Evolutionary conservation across 352 stramenopile species (phyloP).

Genomic region (Globisporangium recalcitrans): DNA sequence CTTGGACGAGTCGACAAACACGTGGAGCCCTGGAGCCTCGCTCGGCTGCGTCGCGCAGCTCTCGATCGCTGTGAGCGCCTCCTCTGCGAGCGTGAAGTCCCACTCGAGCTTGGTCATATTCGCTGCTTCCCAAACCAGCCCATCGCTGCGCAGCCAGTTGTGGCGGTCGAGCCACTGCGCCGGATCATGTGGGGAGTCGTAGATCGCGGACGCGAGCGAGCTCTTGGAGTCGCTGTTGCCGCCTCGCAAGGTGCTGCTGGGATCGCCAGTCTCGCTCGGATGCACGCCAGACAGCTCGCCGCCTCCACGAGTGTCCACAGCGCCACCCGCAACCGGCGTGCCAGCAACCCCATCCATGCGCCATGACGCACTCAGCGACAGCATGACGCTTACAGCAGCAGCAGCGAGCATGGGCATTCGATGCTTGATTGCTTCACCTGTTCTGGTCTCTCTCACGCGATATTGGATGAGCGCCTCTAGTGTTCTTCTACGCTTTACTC

Average conservation of each 20-base stretch:
- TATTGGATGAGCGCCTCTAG: not conserved
- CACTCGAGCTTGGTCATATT: slow-evolving; percentile 12
- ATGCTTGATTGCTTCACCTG: not conserved
- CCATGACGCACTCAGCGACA: not conserved
- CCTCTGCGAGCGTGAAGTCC: slow-evolving; percentile 11
- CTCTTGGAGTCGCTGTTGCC: not conserved
- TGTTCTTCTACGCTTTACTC: not conserved
- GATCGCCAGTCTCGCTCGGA: not conserved
- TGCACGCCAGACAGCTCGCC: not conserved
- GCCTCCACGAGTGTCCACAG: no score
- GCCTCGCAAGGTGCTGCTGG: no score
- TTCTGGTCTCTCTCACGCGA: not conserved
- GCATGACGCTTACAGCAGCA: not conserved
- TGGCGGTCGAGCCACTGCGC: slow-evolving; percentile 17
- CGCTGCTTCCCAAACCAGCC: slow-evolving; percentile 12
- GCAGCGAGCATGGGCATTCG: not conserved
- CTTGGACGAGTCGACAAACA: slow-evolving; percentile 12
- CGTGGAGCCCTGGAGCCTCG: not conserved
- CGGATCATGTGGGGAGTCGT: slow-evolving; percentile 8
- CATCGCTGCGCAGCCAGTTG: slow-evolving; percentile 19
- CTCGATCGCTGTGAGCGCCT: slow-evolving; percentile 11
- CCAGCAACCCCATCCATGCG: not conserved
- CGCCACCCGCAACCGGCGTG: no score
- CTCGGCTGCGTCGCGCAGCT: slow-evolving; percentile 6
- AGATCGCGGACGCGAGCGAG: not conserved